These are phyloP conservation scores for Cordyceps fumosorosea DNA, from an alignment of 2,329 filamentous ascomycete genomes.

Conservation along the genomic window DNA sequence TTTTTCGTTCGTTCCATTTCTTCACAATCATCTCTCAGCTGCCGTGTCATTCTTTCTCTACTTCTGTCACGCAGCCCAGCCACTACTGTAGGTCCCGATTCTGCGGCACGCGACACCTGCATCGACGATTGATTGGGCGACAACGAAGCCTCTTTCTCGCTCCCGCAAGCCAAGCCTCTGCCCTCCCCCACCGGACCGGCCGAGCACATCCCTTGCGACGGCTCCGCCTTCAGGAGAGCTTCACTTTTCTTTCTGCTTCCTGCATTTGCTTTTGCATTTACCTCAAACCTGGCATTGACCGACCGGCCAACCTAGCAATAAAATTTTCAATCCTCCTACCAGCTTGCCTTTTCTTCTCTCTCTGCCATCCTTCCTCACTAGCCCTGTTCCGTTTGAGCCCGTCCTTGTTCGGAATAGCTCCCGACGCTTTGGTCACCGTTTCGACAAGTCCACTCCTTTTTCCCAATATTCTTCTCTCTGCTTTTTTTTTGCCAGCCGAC, in stretches of 20 bases:
- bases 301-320: background rate
- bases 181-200: background rate
- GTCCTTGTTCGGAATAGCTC: background rate
- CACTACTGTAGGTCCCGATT: background rate
- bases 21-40: too few relatives aligned
- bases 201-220: background rate
- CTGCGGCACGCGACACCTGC: constrained; percentile 5
- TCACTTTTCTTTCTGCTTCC: background rate
- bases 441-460: constrained; percentile 7
- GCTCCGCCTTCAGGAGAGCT: constrained; percentile 5
- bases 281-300: background rate
- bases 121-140: background rate
- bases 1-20: too few relatives aligned
- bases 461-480: background rate
- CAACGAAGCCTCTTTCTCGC: background rate
- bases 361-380: background rate
- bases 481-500: background rate
- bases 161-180: background rate
- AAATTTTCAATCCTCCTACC: background rate
- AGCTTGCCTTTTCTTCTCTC: background rate
- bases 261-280: background rate
- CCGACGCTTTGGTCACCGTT: background rate
- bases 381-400: background rate
- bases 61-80: background rate
- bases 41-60: too few relatives aligned